These are phyloP conservation scores for Colletotrichum truncatum DNA, from an alignment of 2,329 filamentous ascomycete species.

Conservation along the genomic window DNA sequence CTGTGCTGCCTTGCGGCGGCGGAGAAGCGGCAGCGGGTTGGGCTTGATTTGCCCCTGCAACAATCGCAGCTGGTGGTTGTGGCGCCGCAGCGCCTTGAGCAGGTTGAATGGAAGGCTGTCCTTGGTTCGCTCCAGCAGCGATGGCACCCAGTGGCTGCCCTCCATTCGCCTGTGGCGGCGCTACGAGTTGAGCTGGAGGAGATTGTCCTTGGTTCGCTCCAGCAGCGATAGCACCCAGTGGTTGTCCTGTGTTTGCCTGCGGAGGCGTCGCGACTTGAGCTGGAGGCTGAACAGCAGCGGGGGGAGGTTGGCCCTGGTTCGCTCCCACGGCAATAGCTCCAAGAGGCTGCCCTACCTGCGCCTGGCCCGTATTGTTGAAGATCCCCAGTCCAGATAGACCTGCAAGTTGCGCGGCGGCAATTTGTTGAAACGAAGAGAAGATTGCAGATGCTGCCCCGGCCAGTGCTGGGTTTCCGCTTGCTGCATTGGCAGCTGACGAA, in stretches of 20 bases:
- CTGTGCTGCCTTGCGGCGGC: not conserved
- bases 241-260: not conserved
- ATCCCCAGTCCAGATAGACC: conserved; percentile 32
- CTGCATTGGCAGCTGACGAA: conserved; percentile 34
- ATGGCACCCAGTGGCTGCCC: not conserved
- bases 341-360: not conserved
- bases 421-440: conserved; percentile 40
- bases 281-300: not conserved
- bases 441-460: conserved; percentile 23
- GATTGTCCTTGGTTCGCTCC: conserved; percentile 15
- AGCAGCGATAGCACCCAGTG: conserved; percentile 11
- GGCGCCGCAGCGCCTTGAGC: not conserved
- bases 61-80: not conserved
- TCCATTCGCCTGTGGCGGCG: not conserved
- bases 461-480: conserved; percentile 24
- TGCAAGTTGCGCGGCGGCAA: conserved; percentile 37
- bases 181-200: not conserved
- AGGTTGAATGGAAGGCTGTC: not conserved
- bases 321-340: conserved; percentile 16
- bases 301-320: conserved; percentile 1
- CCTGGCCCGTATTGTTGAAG: conserved; percentile 11
- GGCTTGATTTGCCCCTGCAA: not conserved
- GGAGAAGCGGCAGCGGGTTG: not conserved
- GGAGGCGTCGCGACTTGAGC: conserved; percentile 3
- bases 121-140: not conserved